A percentile compares a stretch with the other conserved stretches of the same genome.
These are phyloP conservation scores for Cryphonectria naterciae DNA, from an alignment of 2,329 filamentous ascomycete genomes.

Conservation along the genomic window DNA sequence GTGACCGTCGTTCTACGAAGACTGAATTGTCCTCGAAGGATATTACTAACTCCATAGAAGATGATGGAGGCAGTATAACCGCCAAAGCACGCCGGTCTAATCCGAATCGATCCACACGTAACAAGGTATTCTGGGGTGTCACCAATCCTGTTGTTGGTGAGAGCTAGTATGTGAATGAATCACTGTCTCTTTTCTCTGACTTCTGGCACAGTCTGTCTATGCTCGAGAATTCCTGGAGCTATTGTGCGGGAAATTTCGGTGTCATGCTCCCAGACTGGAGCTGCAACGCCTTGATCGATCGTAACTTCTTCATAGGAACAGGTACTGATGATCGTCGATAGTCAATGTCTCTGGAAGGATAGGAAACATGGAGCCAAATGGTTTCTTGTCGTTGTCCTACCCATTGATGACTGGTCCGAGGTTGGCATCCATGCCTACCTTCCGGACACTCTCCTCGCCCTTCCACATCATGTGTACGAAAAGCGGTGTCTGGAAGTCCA, in stretches of 20 bases:
- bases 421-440: neutral
- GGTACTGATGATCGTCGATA: neutral
- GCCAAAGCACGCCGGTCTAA: neutral
- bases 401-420: neutral
- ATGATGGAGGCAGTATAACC: neutral
- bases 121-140: neutral
- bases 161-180: neutral
- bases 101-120: neutral
- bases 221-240: neutral
- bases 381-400: constrained; percentile 4
- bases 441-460: neutral
- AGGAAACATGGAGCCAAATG: neutral
- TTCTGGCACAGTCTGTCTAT: neutral
- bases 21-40: no score
- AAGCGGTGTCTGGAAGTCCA: neutral
- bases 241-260: neutral
- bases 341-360: neutral
- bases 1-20: neutral
- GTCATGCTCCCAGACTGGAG: neutral
- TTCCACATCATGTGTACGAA: neutral
- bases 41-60: neutral
- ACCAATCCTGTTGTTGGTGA: constrained; percentile 3
- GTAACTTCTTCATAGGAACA: neutral
- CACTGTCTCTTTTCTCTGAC: neutral
- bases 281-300: neutral